A percentile compares a stretch with the other conserved stretches of the same genome.
These are phyloP conservation scores for Candida mesenterica DNA, from an alignment of 1,139 yeast genomes.

Conservation along the genomic window DNA sequence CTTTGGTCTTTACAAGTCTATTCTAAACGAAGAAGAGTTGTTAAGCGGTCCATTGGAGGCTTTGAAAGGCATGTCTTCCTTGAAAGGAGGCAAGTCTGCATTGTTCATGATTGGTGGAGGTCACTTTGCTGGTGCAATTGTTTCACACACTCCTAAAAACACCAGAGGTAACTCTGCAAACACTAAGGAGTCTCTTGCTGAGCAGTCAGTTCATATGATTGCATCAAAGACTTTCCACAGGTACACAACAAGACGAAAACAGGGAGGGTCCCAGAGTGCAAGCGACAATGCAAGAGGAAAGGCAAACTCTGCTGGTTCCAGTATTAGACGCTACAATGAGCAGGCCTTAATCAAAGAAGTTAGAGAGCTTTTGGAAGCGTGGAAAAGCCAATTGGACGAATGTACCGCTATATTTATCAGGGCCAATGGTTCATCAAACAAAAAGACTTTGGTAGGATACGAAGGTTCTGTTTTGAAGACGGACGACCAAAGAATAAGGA, in stretches of 20 bases:
- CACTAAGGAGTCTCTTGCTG: conserved; percentile 41
- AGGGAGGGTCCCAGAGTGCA: conserved; percentile 96
- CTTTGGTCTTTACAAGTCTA: conserved; percentile 67
- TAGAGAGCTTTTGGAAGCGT: conserved; percentile 58
- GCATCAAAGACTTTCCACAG: conserved; percentile 89
- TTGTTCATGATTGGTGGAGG: conserved; percentile 96
- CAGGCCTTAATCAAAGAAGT: conserved; percentile 78
- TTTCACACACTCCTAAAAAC: conserved; percentile 64
- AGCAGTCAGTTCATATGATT: conserved; percentile 63
- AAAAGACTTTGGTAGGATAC: conserved; percentile 66
- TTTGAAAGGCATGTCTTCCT: conserved; percentile 30
- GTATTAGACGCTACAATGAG: conserved; percentile 85
- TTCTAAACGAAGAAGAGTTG: conserved; percentile 44
- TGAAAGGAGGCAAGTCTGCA: conserved; percentile 52
- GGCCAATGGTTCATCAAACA: conserved; percentile 75
- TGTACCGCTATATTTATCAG: conserved; percentile 77
- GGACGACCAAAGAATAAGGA: conserved; percentile 58
- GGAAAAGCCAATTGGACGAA: conserved; percentile 59
- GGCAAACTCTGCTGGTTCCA: conserved; percentile 95
- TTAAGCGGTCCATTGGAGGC: conserved; percentile 40
- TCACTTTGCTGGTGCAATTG: conserved; percentile 93
- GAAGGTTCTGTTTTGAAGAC: conserved; percentile 49
- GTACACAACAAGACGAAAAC: conserved; percentile 94
- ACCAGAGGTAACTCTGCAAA: conserved; percentile 54
- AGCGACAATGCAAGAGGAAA: conserved; percentile 90